Base-by-base conservation (phyloP, 2,329 filamentous ascomycete species). In the Colletotrichum echinochloae region DNA sequence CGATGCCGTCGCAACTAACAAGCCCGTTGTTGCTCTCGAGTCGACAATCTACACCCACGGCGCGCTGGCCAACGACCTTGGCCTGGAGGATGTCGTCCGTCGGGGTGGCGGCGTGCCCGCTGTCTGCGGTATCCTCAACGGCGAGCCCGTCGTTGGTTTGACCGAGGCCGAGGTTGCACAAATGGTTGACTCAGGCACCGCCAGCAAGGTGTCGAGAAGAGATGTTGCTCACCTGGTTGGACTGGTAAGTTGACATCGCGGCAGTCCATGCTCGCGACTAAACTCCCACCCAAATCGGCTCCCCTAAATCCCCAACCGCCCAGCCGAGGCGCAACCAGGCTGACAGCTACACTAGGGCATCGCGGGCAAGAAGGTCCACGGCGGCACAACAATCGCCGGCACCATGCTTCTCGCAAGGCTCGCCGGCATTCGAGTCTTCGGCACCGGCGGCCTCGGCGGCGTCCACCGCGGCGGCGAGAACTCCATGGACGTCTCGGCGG, bases 1-100 rank as follows among this genome's bases (percentile, higher is more conserved):
- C 62, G 90, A 94, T 78, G 95, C 95, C 48, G 80, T 98, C 57
- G 85, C 89, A 51, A 88, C 89, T 16, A 90, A 91, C 66, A 91
- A 90, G 76, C 95, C 96, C 0, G 91, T 99, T 5, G 95, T 99
- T 14, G 96, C 95, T 20, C 87, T 99, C 5, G 96, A 99, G 81
- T 94, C 94, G 2, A 97, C 96, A 5, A 98, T 99, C 75, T 98
- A 99, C 81, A 99, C 96, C 1, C 96, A 99, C 82, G 95, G 94
- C 49, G 90, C 92, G 28, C 85, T 99, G 18, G 93, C 94, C n/a
- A 88, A 90, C 41, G 86, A 87, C 55, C 83, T 89, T 26, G 87
- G 91, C 56, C 88, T 98, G 70, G 94, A 98, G 77, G 90, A 91
- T 16, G 86, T 97, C 49, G 92, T 98, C 60, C 92, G 96, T 55